phyloP scores from a whole-genome alignment of 2,329 filamentous ascomycete genomes.

The Cytospora piceae region DNA sequence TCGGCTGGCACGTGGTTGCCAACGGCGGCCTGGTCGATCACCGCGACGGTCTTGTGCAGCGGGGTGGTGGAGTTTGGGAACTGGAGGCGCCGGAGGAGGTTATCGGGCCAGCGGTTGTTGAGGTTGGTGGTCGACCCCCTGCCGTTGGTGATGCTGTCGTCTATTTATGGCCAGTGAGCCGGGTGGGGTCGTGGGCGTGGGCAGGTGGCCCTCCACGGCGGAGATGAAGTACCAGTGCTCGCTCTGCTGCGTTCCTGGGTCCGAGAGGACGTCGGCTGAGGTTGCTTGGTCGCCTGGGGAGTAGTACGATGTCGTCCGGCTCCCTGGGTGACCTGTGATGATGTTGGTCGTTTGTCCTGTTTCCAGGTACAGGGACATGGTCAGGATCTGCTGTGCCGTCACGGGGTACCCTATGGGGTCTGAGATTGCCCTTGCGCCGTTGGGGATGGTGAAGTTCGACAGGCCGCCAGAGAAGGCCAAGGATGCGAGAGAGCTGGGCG shows the following conservation, averaged over 20 bases:
- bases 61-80: constrained; percentile 24
- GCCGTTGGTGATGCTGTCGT: constrained; percentile 71
- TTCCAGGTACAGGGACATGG: constrained; percentile 62
- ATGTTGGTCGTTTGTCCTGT: constrained; percentile 56
- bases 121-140: constrained; percentile 61
- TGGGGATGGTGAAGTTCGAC: constrained; percentile 53
- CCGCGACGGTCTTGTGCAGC: constrained; percentile 46
- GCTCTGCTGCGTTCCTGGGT: constrained; percentile 31
- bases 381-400: constrained; percentile 52
- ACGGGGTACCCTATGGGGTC: constrained; percentile 60
- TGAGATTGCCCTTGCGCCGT: constrained; percentile 60
- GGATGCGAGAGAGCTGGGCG: constrained; percentile 49
- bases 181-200: constrained; percentile 37
- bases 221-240: constrained; percentile 64
- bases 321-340: constrained; percentile 66
- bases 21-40: constrained; percentile 66
- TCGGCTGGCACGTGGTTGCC: constrained; percentile 65
- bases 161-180: constrained; percentile 59
- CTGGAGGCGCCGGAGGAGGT: constrained; percentile 50
- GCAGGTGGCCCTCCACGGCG: constrained; percentile 58
- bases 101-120: constrained; percentile 55
- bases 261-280: constrained; percentile 44
- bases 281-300: constrained; percentile 55
- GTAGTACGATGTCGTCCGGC: constrained; percentile 60
- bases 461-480: constrained; percentile 60